A percentile compares a stretch with the other conserved stretches of the same genome.
Conservation (phyloP, 768 basidiomycete species). For the Pisolithus microcarpus region DNA sequence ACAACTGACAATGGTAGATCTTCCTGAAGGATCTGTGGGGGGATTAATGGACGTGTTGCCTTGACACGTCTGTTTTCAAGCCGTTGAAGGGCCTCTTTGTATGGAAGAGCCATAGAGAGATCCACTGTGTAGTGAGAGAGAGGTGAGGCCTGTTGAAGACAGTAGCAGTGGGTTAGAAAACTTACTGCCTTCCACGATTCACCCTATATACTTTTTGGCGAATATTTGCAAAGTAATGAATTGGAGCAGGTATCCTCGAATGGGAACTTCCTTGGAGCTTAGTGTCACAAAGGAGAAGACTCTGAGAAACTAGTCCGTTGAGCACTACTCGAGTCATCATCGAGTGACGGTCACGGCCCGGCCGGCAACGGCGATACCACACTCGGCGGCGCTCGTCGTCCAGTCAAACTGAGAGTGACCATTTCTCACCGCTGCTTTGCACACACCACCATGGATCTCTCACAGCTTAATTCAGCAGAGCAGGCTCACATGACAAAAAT, state of each 20-base stretch:
- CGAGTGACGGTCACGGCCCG: too few relatives aligned
- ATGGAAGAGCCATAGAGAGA: constrained; percentile 59
- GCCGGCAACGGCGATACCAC: too few relatives aligned
- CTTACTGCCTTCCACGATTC: constrained; percentile 14
- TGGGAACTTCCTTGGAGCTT: background rate
- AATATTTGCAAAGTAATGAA: background rate
- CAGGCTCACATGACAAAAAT: constrained; percentile 93
- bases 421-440: constrained; percentile 1
- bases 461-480: constrained; percentile 80
- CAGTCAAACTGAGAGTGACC: too few relatives aligned
- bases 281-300: background rate
- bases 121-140: constrained; percentile 25
- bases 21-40: constrained; percentile 91
- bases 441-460: constrained; percentile 71
- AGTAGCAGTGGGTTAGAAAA: constrained; percentile 1
- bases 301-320: too few relatives aligned
- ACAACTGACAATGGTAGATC: constrained; percentile 73
- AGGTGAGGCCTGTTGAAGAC: constrained; percentile 14
- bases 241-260: background rate
- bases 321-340: background rate
- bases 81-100: constrained; percentile 70
- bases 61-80: constrained; percentile 87
- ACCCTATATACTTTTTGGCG: constrained; percentile 4
- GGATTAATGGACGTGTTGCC: constrained; percentile 82
- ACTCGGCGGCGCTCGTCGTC: too few relatives aligned